Evolutionary conservation across 164 flowering plant species (phyloP), one percentile per base, ranked within the genome.

Genomic region (Cinnamomum micranthum): DNA sequence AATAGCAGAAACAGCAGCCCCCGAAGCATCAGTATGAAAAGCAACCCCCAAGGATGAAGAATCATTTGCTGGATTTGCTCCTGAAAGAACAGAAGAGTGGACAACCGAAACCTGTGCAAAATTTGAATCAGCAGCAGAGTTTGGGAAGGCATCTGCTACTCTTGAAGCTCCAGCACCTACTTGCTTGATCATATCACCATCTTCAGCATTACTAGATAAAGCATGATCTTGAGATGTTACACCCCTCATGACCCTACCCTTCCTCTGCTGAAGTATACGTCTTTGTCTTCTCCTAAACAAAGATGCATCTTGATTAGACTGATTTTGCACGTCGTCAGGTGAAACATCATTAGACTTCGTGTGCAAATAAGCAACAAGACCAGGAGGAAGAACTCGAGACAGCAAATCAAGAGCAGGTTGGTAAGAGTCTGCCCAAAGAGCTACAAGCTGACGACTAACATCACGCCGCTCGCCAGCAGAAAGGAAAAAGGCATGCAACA

Each of bases 401-500:
- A 95, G 76, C 79, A 93, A 82, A 81, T 91, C 95, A 79, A 93
- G 90, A 72, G 99, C 97, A 41, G 99, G 98, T 81, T 93, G 97
- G 82, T 95, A 93, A 31, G 98, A 93, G 83, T 95, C 99, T 35
- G 99, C 99, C 99, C 99, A 95, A 68, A 95, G 93, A 70, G 98
- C 97, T 65, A 95, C 99, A 84, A 95, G 98, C 81, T 95, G 98
- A 35, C 92, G 88, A 85, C 99, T 95, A 80, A 95, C 97, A 81
- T 93, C 98, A 65, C 97, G 95, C 13, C 99, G 91, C 85, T 95
- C 99, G 25, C 97, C 95, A 80, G 90, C 79, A 79, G 97, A 89
- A 84, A 90, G 94, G 77, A 83, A 95, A 84, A 95, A 91, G 3
- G 97, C 98, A 86, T 93, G 90, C 85, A 91, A 79, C 76, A 95